A percentile compares a stretch with the other conserved stretches of the same genome.
Conservation (phyloP, 2,329 filamentous ascomycete genomes). For the Sporothrix protearum region DNA sequence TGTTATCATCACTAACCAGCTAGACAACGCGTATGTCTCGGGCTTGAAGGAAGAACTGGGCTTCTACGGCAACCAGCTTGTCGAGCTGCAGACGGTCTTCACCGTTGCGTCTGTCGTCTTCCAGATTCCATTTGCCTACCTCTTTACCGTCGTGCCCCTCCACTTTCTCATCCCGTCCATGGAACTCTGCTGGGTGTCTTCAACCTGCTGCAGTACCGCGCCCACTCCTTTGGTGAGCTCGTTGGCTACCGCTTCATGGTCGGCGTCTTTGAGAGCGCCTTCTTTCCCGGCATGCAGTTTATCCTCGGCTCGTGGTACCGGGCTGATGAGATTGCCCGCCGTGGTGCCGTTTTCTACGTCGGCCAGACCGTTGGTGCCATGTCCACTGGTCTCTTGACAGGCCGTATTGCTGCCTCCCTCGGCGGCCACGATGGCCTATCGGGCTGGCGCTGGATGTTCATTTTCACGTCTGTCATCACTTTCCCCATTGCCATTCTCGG, state of each 20-base stretch:
- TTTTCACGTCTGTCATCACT: conserved; percentile 36
- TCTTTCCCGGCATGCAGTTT: conserved; percentile 51
- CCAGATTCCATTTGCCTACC: conserved; percentile 34
- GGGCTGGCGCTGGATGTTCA: conserved; percentile 55
- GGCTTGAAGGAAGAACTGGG: conserved; percentile 46
- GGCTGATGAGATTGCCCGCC: not conserved
- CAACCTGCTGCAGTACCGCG: conserved; percentile 47
- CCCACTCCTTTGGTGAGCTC: conserved; percentile 39
- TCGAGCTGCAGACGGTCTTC: conserved; percentile 54
- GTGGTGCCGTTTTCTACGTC: not conserved
- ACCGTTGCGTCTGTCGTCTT: conserved; percentile 40
- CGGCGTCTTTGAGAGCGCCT: conserved; percentile 52
- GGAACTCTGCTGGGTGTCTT: conserved; percentile 27
- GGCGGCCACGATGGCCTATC: conserved; percentile 51
- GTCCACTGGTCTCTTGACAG: conserved; percentile 47
- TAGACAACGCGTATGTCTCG: conserved; percentile 46
- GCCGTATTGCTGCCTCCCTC: conserved; percentile 44
- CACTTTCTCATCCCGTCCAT: conserved; percentile 42
- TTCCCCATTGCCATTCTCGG: conserved; percentile 51
- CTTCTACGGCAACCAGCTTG: conserved; percentile 42
- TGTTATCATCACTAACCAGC: not conserved
- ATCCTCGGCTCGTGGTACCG: conserved; percentile 38
- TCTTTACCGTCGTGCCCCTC: conserved; percentile 39
- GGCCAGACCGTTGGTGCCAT: conserved; percentile 65
- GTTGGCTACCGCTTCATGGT: conserved; percentile 52